A percentile compares a stretch with the other conserved stretches of the same genome.
These are phyloP conservation scores for Leccinum huronense DNA, from an alignment of 1,284 basidiomycete genomes.

Conservation along the genomic window DNA sequence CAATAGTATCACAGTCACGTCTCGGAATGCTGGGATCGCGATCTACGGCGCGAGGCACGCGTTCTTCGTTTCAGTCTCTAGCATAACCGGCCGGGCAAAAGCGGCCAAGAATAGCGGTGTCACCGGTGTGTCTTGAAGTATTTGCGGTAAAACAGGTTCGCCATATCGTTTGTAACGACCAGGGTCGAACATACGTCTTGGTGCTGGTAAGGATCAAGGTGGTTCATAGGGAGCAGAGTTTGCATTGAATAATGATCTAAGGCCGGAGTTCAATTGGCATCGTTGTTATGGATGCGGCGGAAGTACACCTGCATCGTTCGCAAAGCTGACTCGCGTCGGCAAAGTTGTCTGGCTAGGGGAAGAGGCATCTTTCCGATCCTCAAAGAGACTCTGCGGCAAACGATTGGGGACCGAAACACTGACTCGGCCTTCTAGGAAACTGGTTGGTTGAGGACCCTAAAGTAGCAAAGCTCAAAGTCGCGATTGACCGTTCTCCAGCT, in stretches of 20 bases:
- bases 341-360: conserved; percentile 8
- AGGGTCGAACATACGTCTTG: conserved; percentile 9
- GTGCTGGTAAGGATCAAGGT: conserved; percentile 21
- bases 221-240: conserved; percentile 14
- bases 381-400: background rate
- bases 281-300: background rate
- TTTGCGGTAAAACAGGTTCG: conserved; percentile 2
- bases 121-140: conserved; percentile 12
- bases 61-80: too few species aligned
- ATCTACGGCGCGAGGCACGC: background rate
- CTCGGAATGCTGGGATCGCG: too few species aligned
- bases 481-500: too few species aligned
- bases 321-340: conserved; percentile 16
- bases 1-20: too few species aligned
- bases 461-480: conserved; percentile 15
- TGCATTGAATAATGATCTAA: conserved; percentile 12
- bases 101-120: conserved; percentile 3
- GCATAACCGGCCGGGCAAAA: too few species aligned
- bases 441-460: background rate
- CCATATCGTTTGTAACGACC: background rate
- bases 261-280: background rate
- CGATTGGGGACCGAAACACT: background rate
- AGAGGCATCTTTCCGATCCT: background rate
- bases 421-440: background rate
- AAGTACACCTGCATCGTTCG: conserved; percentile 2